These are phyloP conservation scores for Oxalis stricta DNA, from an alignment of 441 rosid genomes.

Conservation along the genomic window DNA sequence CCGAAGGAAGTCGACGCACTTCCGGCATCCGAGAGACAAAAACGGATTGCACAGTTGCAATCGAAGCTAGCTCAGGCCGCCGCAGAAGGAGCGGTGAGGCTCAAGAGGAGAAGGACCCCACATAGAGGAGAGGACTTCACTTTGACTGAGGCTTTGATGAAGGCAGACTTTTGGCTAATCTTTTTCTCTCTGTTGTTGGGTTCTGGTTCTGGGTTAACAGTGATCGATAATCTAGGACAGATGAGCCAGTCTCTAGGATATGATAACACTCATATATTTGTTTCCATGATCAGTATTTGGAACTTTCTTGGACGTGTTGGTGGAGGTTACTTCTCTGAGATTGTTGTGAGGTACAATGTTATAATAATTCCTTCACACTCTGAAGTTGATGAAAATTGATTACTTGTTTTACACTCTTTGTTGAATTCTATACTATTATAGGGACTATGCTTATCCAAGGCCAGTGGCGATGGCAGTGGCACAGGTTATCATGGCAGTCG, in stretches of 20 bases:
- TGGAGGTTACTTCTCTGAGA: slow-evolving; percentile 93
- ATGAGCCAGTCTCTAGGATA: slow-evolving; percentile 89
- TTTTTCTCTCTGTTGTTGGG: slow-evolving; percentile 76
- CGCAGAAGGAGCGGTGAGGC: slow-evolving; percentile 78
- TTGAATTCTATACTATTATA: slow-evolving; percentile 9
- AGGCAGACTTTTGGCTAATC: slow-evolving; percentile 90
- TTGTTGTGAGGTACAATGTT: slow-evolving; percentile 51
- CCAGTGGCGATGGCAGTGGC: slow-evolving; percentile 68
- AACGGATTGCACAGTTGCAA: slow-evolving; percentile 75
- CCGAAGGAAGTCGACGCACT: slow-evolving; percentile 73
- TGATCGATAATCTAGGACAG: slow-evolving; percentile 96
- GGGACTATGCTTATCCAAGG: slow-evolving; percentile 87
- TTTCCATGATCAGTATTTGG: slow-evolving; percentile 96
- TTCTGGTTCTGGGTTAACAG: slow-evolving; percentile 91
- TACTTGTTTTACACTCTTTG: slow-evolving; percentile 6
- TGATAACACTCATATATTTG: slow-evolving; percentile 68
- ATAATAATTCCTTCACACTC: slow-evolving; percentile 2
- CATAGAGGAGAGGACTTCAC: slow-evolving; percentile 94
- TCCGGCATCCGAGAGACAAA: slow-evolving; percentile 75
- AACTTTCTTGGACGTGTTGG: slow-evolving; percentile 93
- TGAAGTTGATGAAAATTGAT: slow-evolving; percentile 2
- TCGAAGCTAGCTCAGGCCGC: slow-evolving; percentile 67
- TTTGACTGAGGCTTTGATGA: slow-evolving; percentile 70
- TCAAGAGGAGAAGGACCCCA: slow-evolving; percentile 68
- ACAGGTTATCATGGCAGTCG: slow-evolving; percentile 73